Evolutionary conservation across 2,329 filamentous ascomycete species (phyloP), one percentile per base, ranked within the genome.

Genomic region (Alternaria hordeiaustralica): DNA sequence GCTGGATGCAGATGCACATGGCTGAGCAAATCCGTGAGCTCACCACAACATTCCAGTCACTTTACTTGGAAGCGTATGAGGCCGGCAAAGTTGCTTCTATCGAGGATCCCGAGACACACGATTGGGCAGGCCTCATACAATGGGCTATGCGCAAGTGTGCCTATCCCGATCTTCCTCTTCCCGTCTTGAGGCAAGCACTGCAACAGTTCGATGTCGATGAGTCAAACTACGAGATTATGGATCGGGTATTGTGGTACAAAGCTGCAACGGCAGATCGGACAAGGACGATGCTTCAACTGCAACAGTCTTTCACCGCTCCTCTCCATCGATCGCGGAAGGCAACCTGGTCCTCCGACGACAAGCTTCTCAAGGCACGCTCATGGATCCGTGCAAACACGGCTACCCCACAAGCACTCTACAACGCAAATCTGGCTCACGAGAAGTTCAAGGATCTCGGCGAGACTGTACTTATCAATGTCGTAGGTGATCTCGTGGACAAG

Each of bases 1-100:
- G 60, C 7, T 80, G 77, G 76, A 70, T 79, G 64, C 74, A 76
- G 62, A 51, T 64, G 61, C 65, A 76, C 60, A 77, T 76, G 70
- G 43, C 64, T 15, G 49, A 82, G 0, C 84, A 86, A 53, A 82
- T 92, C 36, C 81, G 87, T 5, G 85, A 85, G 44, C 73, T 91
- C 47, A 88, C 87, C 6, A 81, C 84, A 6, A 86, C 87, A 51
- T 92, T 95, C 66, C 89, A 91, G 70, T 82, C 87, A 15, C 84
- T 83, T 8, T 92, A 92, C 69, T 80, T 93, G 6, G 79, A 84
- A 50, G 91, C 91, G 0, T 93, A 93, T 68, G 86, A 89, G 67
- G 83, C 82, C 2, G 85, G 86, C 9, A 84, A 90, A 64, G 68
- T 94, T 1, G 85, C 88, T 2, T 77, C 83, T 2, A 82, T 94